Evolutionary conservation across 73 alveolate species (phyloP).

Genomic region (Tetrahymena borealis): DNA sequence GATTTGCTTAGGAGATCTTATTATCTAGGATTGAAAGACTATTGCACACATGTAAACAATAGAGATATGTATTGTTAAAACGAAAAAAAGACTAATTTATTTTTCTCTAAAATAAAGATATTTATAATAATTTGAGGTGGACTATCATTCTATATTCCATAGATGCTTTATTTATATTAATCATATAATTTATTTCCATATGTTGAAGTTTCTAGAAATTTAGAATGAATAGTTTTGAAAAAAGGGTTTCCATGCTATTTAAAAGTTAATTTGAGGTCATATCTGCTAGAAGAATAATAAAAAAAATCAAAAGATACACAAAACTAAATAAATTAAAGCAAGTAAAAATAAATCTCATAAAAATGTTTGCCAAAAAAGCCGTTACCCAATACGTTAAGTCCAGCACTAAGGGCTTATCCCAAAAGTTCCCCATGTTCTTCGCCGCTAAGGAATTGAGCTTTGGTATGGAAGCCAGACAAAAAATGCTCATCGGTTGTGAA

Average conservation of each 20-base stretch:
- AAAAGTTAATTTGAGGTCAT: neutral
- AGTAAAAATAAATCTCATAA: neutral
- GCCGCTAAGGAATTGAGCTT: conserved; percentile 42
- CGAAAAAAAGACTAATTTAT: no score
- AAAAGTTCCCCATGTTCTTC: conserved; percentile 17
- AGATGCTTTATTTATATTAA: no score
- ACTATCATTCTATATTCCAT: no score
- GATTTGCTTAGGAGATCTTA: no score
- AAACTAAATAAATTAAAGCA: neutral
- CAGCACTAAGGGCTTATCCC: neutral
- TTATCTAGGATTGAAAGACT: no score
- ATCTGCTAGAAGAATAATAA: neutral
- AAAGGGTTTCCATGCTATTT: neutral
- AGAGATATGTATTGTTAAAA: no score
- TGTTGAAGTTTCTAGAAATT: neutral
- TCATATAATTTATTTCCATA: no score
- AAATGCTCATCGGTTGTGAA: conserved; percentile 70
- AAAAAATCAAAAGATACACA: neutral
- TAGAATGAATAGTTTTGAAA: neutral
- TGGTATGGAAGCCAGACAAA: conserved; percentile 41
- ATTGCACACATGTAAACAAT: no score
- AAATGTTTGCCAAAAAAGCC: neutral
- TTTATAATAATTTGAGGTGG: no score
- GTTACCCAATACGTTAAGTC: neutral
- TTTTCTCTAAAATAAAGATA: no score